Base-by-base conservation (phyloP, 345 rosid genomes). In the Conringia planisiliqua region DNA sequence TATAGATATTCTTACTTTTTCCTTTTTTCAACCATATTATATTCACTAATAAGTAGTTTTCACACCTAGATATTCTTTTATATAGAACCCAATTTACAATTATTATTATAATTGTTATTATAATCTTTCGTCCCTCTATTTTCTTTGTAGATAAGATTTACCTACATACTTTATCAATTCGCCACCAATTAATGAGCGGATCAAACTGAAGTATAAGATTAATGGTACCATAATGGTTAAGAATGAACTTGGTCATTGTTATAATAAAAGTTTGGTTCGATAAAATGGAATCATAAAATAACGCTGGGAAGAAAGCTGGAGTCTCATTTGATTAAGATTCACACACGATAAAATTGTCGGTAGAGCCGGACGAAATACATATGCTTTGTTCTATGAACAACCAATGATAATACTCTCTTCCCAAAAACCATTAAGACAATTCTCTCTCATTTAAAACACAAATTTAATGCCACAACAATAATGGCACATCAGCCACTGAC, bases 401-500 rank as follows among this genome's bases (percentile, higher is more conserved):
- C 17, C 61, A 50, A 44, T 47, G 4, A 43, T 68, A 54, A 42
- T 59, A 61, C 59, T 70, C 74, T 50, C 70, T 69, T 62, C 27
- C 22, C 20, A 20, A 30, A 65, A 24, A 46, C 38, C 14, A 66
- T 66, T 32, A 71, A 39, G 22, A 30, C 47, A 59, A 40, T 16
- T 24, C 22, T 70, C 70, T 61, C 74, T 51, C 60, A 27, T 62
- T 76, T 62, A 35, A 46, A 76, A 59, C 60, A 33, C 62, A 52
- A 76, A 68, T 47, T 68, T 60, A 60, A 60, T 20, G 68, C 68
- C 74, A 60, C 69, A 51, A 60, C 62, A 60, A 75, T 69, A 50
- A 68, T 68, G 69, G 32, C 74, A 61, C 32, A 74, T 57, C 59
- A 56, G 75, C 57, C 74, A 76, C 70, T 58, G 54, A 77, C 64